A percentile compares a stretch with the other conserved stretches of the same genome.
phyloP scores from a whole-genome alignment of 2,329 filamentous ascomycete species.

The Aspergillus hiratsukae region DNA sequence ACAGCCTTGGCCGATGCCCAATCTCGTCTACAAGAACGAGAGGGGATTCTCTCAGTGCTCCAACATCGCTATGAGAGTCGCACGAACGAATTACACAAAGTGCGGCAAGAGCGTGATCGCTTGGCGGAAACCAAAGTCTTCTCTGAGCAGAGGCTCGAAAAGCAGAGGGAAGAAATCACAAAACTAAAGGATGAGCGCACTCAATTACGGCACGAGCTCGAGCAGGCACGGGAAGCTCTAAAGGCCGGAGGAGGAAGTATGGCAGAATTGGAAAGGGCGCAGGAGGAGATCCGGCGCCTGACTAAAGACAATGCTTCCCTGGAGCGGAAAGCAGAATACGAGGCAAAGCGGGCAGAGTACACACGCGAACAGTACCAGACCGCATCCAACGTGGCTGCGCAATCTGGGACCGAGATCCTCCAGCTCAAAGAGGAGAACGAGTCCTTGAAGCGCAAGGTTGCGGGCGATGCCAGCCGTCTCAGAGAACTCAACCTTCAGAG shows the following conservation, averaged over 20 bases:
- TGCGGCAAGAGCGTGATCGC: conserved; percentile 33
- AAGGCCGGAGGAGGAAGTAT: conserved; percentile 37
- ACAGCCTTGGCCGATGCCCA: conserved; percentile 22
- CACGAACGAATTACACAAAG: conserved; percentile 33
- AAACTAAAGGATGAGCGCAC: conserved; percentile 40
- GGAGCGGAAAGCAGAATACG: conserved; percentile 38
- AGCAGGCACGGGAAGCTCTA: conserved; percentile 35
- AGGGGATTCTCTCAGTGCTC: conserved; percentile 30
- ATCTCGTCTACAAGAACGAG: conserved; percentile 28
- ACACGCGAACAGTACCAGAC: conserved; percentile 45
- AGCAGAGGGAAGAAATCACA: conserved; percentile 33
- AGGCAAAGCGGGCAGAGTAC: conserved; percentile 42
- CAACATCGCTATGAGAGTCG: conserved; percentile 45
- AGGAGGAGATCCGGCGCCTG: conserved; percentile 37
- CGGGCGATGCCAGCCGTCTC: conserved; percentile 33
- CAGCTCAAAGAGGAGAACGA: conserved; percentile 37
- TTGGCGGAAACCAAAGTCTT: conserved; percentile 26
- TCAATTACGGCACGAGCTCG: conserved; percentile 35
- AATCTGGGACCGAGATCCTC: conserved; percentile 35
- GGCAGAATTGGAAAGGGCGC: conserved; percentile 39
- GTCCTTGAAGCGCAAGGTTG: conserved; percentile 33
- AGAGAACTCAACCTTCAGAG: conserved; percentile 35
- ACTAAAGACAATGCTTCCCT: conserved; percentile 32
- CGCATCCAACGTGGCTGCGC: conserved; percentile 41
- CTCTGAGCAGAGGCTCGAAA: conserved; percentile 30